Evolutionary conservation across 805 yeast species (phyloP), one percentile per base, ranked within the genome.

Genomic region (Cyberlindnera subsufficiens): DNA sequence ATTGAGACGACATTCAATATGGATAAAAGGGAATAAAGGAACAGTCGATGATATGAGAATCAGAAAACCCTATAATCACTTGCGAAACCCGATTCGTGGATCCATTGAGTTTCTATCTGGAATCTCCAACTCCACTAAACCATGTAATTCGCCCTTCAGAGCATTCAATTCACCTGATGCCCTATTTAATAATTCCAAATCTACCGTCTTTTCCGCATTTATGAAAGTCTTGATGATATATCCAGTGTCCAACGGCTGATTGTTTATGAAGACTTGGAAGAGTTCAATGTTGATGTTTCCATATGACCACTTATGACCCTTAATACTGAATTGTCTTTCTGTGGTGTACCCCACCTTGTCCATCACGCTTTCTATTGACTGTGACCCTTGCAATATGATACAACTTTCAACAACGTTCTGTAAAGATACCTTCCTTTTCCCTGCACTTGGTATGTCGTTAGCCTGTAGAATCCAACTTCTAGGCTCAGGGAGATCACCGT

Each of bases 71-170:
- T 11, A 22, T 22, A 22, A 9, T 29, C 33, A 36, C 32, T 20
- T 36, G 25, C 19, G 18, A 16, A 37, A n/a, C n/a, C 40, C 40
- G 9, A 37, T 37, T 3, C 40, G 17, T n/a, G 90, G 78, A 59
- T 89, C 96, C 88, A 89, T 86, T 20, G 72, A 68, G 57, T 77
- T 78, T 48, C 96, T 71, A 55, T 86, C 93, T 5, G 96, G 95
- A 29, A 85, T 75, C 16, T 69, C 77, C 37, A 90, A 68, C 37
- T 78, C 77, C 8, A 90, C 71, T 39, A 88, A 67, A 13, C 89
- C 89, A 43, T 71, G 66, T 46, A 90, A 65, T 39, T 81, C 86
- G 16, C 68, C 77, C 60, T 86, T 86, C 32, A 88, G 64, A 37
- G 64, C 67, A 37, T 78, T 65, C 49, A 90, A 65, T 42, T 81